These are phyloP conservation scores for Aspergillus coremiiformis DNA, from an alignment of 495 filamentous ascomycete species.

Conservation along the genomic window DNA sequence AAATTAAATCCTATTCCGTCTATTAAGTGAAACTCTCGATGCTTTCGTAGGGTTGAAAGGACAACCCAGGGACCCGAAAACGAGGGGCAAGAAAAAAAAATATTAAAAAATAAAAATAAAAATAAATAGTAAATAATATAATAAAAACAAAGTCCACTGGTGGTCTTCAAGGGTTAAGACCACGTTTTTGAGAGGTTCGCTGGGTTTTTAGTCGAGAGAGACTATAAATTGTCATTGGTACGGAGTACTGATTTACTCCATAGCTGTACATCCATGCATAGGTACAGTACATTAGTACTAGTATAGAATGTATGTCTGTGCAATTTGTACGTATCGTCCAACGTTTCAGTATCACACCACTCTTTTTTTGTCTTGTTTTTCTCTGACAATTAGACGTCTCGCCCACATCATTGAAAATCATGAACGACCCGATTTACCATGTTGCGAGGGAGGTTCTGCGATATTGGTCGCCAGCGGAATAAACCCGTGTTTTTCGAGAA, in stretches of 20 bases:
- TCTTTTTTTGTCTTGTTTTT: neutral
- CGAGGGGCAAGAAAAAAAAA: neutral
- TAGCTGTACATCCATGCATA: neutral
- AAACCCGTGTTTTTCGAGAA: neutral
- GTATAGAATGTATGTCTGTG: neutral
- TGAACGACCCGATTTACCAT: too few species aligned
- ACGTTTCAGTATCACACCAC: neutral
- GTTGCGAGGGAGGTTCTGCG: too few species aligned
- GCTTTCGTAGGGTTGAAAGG: neutral
- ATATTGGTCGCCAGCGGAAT: neutral
- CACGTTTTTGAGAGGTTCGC: conserved; percentile 11
- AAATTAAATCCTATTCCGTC: neutral
- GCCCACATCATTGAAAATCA: too few species aligned
- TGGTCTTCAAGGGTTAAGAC: conserved; percentile 6
- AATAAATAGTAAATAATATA: neutral
- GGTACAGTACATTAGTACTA: too few species aligned
- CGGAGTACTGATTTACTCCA: neutral
- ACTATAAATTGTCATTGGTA: neutral
- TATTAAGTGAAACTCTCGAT: conserved; percentile 3
- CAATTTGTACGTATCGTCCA: neutral
- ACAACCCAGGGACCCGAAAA: neutral
- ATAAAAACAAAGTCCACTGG: neutral
- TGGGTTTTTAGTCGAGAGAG: neutral
- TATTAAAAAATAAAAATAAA: neutral
- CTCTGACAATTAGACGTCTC: too few species aligned